Percentiles rank a stretch among this genome's conserved stretches.
Conservation (phyloP, 1,284 basidiomycete species). For the Cystobasidium slooffiae region DNA sequence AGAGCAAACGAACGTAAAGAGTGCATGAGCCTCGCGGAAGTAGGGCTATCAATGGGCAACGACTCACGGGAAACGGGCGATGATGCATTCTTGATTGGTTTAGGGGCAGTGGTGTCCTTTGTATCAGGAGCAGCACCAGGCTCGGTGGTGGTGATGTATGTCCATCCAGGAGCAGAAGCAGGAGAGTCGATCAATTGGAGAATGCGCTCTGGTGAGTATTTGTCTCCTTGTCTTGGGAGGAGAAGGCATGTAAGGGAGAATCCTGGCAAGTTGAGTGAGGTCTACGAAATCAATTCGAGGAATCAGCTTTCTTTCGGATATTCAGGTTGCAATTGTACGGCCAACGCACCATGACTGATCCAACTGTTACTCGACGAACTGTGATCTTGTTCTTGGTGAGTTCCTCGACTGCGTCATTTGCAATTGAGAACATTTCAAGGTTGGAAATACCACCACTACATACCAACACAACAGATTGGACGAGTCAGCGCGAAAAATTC, state of each 20-base stretch:
- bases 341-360: slow-evolving; percentile 26
- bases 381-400: slow-evolving; percentile 66
- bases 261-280: slow-evolving; percentile 91
- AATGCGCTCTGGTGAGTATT: slow-evolving; percentile 56
- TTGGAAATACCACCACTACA: slow-evolving; percentile 74
- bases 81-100: slow-evolving; percentile 45
- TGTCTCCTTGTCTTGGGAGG: slow-evolving; percentile 55
- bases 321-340: slow-evolving; percentile 42
- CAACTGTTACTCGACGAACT: slow-evolving; percentile 61
- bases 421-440: slow-evolving; percentile 73
- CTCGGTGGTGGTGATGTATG: slow-evolving; percentile 41
- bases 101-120: slow-evolving; percentile 47
- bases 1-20: no score
- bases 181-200: slow-evolving; percentile 77
- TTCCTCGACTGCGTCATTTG: slow-evolving; percentile 60
- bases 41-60: background rate
- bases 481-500: no score
- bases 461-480: no score
- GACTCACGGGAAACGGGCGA: slow-evolving; percentile 43
- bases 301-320: background rate
- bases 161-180: slow-evolving; percentile 67
- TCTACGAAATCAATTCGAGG: slow-evolving; percentile 59
- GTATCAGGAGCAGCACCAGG: slow-evolving; percentile 47
- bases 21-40: no score
- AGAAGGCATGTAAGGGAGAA: slow-evolving; percentile 82